Evolutionary conservation across 345 rosid species (phyloP).

Genomic region (Euphorbia pulcherrima): DNA sequence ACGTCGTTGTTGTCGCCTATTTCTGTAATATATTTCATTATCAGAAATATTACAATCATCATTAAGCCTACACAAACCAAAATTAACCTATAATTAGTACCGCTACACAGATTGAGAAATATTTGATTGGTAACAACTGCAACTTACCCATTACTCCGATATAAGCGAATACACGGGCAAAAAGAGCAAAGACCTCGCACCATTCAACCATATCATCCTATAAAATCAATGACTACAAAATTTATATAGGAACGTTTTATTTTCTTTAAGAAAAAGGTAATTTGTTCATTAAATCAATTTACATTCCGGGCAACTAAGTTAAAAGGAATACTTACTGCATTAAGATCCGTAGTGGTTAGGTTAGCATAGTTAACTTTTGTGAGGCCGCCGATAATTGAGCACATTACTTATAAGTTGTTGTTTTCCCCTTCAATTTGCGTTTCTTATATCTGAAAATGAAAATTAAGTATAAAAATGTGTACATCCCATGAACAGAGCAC

Average conservation of each 20-base stretch:
- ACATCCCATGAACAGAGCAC: not conserved
- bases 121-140: no score
- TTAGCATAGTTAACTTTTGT: slow-evolving; percentile 7
- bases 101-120: no score
- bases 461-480: not conserved
- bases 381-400: slow-evolving; percentile 15
- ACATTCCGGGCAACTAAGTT: no score
- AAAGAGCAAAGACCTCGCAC: not conserved
- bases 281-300: not conserved
- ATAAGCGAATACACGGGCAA: slow-evolving; percentile 12
- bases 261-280: no score
- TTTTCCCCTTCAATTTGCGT: not conserved
- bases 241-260: not conserved
- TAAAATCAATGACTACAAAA: not conserved
- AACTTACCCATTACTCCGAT: slow-evolving; percentile 7
- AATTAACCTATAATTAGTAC: not conserved
- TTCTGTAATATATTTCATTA: slow-evolving; percentile 5
- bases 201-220: slow-evolving; percentile 11
- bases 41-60: slow-evolving; percentile 5
- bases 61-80: not conserved
- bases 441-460: not conserved
- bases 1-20: not conserved
- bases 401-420: slow-evolving; percentile 13
- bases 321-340: slow-evolving; percentile 13
- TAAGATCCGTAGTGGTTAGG: slow-evolving; percentile 12